These are phyloP conservation scores for Talaromyces sp. DNA, from an alignment of 2,329 filamentous ascomycete species.

Conservation along the genomic window DNA sequence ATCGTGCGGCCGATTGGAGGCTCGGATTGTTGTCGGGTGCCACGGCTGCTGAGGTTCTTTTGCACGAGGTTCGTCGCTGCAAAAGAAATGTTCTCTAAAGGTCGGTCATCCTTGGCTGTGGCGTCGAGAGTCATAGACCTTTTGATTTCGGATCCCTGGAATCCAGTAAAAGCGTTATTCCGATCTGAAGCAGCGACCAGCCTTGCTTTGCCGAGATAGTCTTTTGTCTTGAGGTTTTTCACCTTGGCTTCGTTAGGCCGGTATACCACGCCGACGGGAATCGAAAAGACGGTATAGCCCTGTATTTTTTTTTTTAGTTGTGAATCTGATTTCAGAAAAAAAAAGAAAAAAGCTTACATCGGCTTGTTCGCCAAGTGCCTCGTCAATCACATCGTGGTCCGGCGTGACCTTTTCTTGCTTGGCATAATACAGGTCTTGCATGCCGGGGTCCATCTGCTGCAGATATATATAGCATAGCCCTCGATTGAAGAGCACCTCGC, in stretches of 20 bases:
- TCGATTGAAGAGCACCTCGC: constrained; percentile 95
- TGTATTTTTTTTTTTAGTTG: constrained; percentile 29
- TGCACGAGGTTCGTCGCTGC: constrained; percentile 92
- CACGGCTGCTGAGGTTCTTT: constrained; percentile 69
- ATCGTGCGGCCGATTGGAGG: constrained; percentile 72
- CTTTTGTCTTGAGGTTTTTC: constrained; percentile 94
- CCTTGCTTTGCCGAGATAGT: constrained; percentile 94
- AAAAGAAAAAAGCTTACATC: constrained; percentile 54
- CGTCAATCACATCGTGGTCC: constrained; percentile 96
- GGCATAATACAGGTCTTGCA: constrained; percentile 86
- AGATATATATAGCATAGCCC: constrained; percentile 97
- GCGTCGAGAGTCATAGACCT: constrained; percentile 23
- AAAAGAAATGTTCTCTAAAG: constrained; percentile 78
- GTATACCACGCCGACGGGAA: constrained; percentile 92
- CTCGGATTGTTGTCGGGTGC: constrained; percentile 71
- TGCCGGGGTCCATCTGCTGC: constrained; percentile 80
- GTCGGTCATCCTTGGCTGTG: constrained; percentile 63
- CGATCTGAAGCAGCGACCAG: constrained; percentile 83
- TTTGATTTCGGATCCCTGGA: constrained; percentile 73
- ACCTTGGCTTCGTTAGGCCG: constrained; percentile 96
- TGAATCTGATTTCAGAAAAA: not conserved
- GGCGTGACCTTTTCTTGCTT: constrained; percentile 94
- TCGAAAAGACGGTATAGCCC: constrained; percentile 98
- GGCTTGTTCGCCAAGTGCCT: constrained; percentile 87
- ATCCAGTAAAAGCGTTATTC: constrained; percentile 75